Base-by-base conservation (phyloP, 768 basidiomycete species). In the Crassisporium funariophilum region DNA sequence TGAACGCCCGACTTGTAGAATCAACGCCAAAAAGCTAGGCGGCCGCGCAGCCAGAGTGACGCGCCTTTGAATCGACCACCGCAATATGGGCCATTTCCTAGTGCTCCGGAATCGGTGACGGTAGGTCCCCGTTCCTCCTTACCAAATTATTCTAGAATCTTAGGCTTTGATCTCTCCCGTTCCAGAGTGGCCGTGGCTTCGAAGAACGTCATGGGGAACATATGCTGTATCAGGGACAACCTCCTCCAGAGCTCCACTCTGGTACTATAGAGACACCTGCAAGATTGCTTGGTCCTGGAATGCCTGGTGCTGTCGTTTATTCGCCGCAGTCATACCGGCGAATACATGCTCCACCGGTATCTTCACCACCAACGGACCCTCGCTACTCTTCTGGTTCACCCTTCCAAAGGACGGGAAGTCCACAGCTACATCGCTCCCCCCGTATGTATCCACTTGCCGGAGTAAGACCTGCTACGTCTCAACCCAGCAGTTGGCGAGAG, bases 11-110 rank as follows among this genome's bases (percentile, higher is more conserved):
- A 55, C 51, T 52, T 55, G 52, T 49, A 91, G 90, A 92, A 92
- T 64, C 89, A 92, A 62, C 82, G 89, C 51, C 90, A 92, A 72
- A 92, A 92, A 62, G 87, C 88, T 10, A 77, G 88, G 57, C 83
- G 86, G 27, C 88, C 89, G 16, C 82, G 82, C 42, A 77, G 74
- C 49, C 82, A 84, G 48, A 75, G 78, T 46, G 74, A 77, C 41
- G 64, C 73, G 4, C 76, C 82, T 41, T 64, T 76, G 46, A 68
- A 71, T 48, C 78, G 73, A 34, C 79, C 79, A 4, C 78, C 79
- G 13, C 84, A 85, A 57, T 85, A 81, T 59, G 82, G 80, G 22
- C 74, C 83, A 13, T 87, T 82, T 55, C 76, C 78, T 33, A 76
- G 70, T 56, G 67, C 65, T 27, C 70, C 72, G 19, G 63, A 71